phyloP scores from a whole-genome alignment of 345 rosid species.

The Brassica carinata region DNA sequence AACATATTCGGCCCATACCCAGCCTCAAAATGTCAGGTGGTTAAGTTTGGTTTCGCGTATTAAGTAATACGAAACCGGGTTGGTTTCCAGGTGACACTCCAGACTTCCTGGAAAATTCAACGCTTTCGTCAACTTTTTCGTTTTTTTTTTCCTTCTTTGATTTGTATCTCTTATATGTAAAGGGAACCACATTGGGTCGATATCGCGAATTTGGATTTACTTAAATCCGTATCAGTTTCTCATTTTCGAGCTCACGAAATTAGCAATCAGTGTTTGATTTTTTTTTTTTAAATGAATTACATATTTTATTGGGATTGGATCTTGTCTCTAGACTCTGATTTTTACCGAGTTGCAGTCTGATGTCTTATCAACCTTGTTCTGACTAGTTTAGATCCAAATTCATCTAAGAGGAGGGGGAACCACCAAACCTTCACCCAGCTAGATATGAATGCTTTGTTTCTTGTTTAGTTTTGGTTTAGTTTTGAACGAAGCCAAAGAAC shows the following conservation, averaged over 20 bases:
- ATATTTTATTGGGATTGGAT: background rate
- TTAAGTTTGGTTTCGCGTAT: background rate
- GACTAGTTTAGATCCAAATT: background rate
- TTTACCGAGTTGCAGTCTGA: background rate
- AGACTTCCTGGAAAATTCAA: background rate
- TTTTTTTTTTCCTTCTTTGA: background rate
- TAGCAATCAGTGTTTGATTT: background rate
- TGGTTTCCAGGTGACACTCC: too few species aligned
- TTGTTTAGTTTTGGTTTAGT: slow-evolving; percentile 1
- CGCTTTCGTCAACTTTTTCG: background rate
- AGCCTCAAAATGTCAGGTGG: background rate
- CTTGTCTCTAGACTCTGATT: slow-evolving; percentile 2
- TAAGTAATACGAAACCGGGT: background rate
- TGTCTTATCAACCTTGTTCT: background rate
- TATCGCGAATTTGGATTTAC: background rate
- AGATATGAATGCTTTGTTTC: background rate
- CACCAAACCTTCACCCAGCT: background rate
- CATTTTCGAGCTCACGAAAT: background rate
- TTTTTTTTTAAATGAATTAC: background rate
- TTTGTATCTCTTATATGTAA: background rate
- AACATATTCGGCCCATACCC: background rate
- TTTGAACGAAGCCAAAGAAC: too few species aligned
- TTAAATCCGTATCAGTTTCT: background rate
- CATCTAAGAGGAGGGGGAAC: background rate
- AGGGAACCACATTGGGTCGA: background rate